These are phyloP conservation scores for Abortiporus biennis DNA, from an alignment of 1,284 basidiomycete species.

Conservation along the genomic window DNA sequence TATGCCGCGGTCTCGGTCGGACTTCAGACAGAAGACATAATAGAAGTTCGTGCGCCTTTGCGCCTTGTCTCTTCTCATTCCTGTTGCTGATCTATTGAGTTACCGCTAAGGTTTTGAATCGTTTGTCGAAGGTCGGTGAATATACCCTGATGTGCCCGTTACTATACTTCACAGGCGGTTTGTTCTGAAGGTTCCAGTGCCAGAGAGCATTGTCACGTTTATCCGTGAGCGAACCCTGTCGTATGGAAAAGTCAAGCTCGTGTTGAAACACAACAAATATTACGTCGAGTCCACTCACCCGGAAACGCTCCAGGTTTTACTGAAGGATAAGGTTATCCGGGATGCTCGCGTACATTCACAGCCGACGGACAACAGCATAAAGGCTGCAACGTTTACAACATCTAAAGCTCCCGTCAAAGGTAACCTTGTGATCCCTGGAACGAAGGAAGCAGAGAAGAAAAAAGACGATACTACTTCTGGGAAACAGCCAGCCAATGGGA, in stretches of 20 bases:
- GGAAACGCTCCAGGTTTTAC: constrained; percentile 79
- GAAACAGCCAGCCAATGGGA: constrained; percentile 23
- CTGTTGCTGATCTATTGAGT: constrained; percentile 16
- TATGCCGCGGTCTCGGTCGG: constrained; percentile 99
- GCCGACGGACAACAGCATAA: constrained; percentile 62
- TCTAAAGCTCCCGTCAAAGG: constrained; percentile 78
- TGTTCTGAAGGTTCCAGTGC: constrained; percentile 79
- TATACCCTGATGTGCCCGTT: neutral
- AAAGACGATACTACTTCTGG: constrained; percentile 45
- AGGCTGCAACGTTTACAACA: constrained; percentile 76
- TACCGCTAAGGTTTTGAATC: constrained; percentile 65
- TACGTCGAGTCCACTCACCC: constrained; percentile 92
- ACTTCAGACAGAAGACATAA: constrained; percentile 96
- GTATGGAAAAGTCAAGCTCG: constrained; percentile 96
- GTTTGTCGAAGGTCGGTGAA: constrained; percentile 71
- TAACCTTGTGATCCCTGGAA: constrained; percentile 81
- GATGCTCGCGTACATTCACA: constrained; percentile 70
- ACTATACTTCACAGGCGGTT: neutral
- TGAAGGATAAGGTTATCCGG: constrained; percentile 83
- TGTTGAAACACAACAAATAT: constrained; percentile 95
- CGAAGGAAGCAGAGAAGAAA: constrained; percentile 63
- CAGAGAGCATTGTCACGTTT: constrained; percentile 74
- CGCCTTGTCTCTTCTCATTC: constrained; percentile 11
- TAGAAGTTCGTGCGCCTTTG: constrained; percentile 67
- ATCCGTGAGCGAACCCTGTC: constrained; percentile 90